Conservation (phyloP, 2,329 filamentous ascomycete species). For the Cladophialophora carrionii region DNA sequence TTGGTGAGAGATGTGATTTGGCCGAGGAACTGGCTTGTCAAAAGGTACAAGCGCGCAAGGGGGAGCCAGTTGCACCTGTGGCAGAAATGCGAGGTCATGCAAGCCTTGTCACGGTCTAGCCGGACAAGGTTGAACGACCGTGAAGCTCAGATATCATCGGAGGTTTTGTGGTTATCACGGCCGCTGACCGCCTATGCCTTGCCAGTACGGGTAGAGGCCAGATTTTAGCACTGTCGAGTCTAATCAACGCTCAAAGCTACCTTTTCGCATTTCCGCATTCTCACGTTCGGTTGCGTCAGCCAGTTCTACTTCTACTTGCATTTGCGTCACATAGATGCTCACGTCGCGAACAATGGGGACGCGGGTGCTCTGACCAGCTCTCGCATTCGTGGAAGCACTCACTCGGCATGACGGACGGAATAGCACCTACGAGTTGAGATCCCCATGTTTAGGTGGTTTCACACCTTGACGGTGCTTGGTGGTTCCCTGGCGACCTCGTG, state of each 20-base stretch:
- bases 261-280: background rate
- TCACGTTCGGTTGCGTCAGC: background rate
- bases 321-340: background rate
- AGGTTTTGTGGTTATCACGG: background rate
- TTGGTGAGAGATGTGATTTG: conserved; percentile 3
- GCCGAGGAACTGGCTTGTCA: conserved; percentile 3
- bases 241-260: background rate
- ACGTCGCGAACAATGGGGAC: background rate
- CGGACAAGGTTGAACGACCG: background rate
- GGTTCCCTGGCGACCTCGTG: too few relatives aligned
- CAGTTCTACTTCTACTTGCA: background rate
- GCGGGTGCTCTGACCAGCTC: background rate
- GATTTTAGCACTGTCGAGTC: background rate
- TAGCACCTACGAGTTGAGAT: too few relatives aligned
- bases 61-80: background rate
- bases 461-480: too few relatives aligned
- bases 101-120: background rate
- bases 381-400: too few relatives aligned
- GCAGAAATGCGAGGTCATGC: background rate
- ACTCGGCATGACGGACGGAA: too few relatives aligned
- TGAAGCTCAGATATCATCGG: background rate
- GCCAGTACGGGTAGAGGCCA: background rate
- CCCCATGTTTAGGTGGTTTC: too few relatives aligned
- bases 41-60: background rate
- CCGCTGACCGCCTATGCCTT: too few relatives aligned